phyloP scores from a whole-genome alignment of 2,329 filamentous ascomycete species.

The Tolypocladium guangdongense region DNA sequence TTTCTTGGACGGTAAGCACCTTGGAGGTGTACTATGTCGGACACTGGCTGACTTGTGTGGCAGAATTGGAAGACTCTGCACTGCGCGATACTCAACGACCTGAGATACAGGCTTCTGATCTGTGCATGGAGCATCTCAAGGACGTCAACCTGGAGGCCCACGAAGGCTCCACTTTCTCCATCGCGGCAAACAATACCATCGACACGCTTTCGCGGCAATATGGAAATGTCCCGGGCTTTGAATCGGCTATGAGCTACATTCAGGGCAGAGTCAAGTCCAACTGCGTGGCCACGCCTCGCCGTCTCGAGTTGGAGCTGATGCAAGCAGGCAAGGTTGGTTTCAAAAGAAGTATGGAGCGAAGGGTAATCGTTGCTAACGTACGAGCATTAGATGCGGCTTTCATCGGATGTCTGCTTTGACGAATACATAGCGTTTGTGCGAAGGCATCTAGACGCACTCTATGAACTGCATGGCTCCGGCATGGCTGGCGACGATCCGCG shows the following conservation, averaged over 20 bases:
- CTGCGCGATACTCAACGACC: conserved; percentile 17
- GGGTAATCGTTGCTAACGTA: neutral
- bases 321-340: conserved; percentile 38
- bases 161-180: conserved; percentile 20
- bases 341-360: neutral
- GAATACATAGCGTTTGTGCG: conserved; percentile 30
- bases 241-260: conserved; percentile 22
- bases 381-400: conserved; percentile 23
- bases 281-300: conserved; percentile 29
- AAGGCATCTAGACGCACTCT: conserved; percentile 31
- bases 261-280: conserved; percentile 23
- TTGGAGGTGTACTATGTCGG: neutral
- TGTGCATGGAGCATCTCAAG: conserved; percentile 30
- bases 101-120: conserved; percentile 27
- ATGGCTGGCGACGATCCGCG: conserved; percentile 17
- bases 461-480: conserved; percentile 12
- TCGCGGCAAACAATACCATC: conserved; percentile 26
- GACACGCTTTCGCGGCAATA: conserved; percentile 24
- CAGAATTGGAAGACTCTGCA: conserved; percentile 37
- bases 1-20: conserved; percentile 39
- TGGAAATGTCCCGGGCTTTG: conserved; percentile 17
- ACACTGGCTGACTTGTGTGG: neutral
- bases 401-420: conserved; percentile 25
- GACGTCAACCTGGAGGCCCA: conserved; percentile 16
- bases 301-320: conserved; percentile 40